Evolutionary conservation across 2,329 filamentous ascomycete species (phyloP), one percentile per base, ranked within the genome.

Genomic region (Trichoderma guizhouense): DNA sequence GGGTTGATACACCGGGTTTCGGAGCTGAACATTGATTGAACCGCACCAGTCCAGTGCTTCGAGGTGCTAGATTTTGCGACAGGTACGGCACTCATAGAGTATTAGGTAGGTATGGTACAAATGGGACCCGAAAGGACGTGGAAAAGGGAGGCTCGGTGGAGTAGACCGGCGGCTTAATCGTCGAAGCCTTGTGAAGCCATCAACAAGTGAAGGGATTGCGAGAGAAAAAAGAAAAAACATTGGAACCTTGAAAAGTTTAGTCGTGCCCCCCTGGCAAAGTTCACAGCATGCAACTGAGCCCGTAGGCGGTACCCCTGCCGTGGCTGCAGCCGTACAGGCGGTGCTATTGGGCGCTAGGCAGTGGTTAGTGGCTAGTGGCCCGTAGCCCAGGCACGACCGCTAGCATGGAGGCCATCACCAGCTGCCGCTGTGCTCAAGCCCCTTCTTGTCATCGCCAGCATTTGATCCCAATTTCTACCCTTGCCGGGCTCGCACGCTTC

Each of bases 401-500:
- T 43, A 39, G 32, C 60, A 62, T 32, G 57, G 57, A 60, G 57
- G 57, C 57, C 57, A 60, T 60, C 57, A 32, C 57, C 57, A 60
- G 57, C 57, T 60, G 26, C 57, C 15, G 57, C 26, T 15, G 55
- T 30, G 57, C 57, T 58, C 71, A 58, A 39, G 57, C 71, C 66
- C 71, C 71, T 69, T 62, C 71, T 72, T 64, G 55, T 57, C 70
- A 63, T 68, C 67, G 65, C 65, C 36, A 32, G 57, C 57, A 61
- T 62, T 47, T 62, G 32, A 72, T 72, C 60, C 71, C 71, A 72
- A 72, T 72, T 72, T 72, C 60, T 70, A 64, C 71, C 71, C 71
- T 72, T 36, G 71, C 47, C 60, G 14, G 43, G 43, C 61, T 61
- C 24, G 51, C 55, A 51, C 53, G 11, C 11, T 47, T 64, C n/a